A percentile compares a stretch with the other conserved stretches of the same genome.
Evolutionary conservation across 371 early-diverging fungal genomes (phyloP).

Genomic region (Actinomortierella ambigua): DNA sequence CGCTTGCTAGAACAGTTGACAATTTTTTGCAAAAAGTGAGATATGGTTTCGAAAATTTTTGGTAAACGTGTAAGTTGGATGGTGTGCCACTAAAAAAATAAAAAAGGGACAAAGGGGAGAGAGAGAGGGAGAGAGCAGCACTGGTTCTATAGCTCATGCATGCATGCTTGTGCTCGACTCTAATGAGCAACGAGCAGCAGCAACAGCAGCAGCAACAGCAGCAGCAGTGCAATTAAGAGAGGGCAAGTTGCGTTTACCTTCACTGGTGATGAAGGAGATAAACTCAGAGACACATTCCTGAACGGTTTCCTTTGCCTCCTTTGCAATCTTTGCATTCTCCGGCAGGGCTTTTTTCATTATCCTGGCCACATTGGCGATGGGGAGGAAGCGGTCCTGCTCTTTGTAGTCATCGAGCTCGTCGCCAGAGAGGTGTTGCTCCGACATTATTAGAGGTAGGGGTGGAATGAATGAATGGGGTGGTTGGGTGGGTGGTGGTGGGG

Average conservation of each 20-base stretch:
- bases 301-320: conserved; percentile 98
- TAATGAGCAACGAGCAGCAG: not conserved
- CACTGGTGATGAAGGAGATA: conserved; percentile 98
- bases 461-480: not conserved
- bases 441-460: conserved; percentile 11
- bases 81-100: not conserved
- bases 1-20: conserved; percentile 71
- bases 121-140: not conserved
- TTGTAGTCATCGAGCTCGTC: conserved; percentile 66
- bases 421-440: conserved; percentile 45
- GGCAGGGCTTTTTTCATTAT: conserved; percentile 99
- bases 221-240: too few species aligned
- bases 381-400: conserved; percentile 97
- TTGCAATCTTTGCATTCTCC: conserved; percentile 98
- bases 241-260: conserved; percentile 63
- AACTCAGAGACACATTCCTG: conserved; percentile 99
- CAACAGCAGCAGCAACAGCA: too few species aligned
- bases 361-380: conserved; percentile 92
- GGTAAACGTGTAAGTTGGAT: too few species aligned
- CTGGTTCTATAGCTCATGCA: not conserved
- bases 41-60: too few species aligned
- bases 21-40: not conserved
- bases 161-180: not conserved
- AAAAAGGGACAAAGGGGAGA: not conserved
- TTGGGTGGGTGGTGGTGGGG: not conserved